phyloP scores from a whole-genome alignment of 169 alveolate species.

The Cryptosporidium canis region DNA sequence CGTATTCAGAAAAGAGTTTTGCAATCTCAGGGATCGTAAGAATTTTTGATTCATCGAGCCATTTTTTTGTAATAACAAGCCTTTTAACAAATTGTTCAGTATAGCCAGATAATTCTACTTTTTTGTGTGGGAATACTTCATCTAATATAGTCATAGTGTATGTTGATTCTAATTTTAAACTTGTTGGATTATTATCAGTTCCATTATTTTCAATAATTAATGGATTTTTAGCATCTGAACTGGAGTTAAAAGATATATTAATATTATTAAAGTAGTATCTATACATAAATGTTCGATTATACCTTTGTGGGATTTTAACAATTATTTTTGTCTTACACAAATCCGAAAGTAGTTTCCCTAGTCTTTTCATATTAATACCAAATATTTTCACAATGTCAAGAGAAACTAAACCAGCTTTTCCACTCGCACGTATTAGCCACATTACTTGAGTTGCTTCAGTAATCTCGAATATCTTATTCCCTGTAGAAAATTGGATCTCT shows the following conservation, averaged over 20 bases:
- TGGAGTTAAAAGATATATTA: background rate
- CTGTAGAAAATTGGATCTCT: background rate
- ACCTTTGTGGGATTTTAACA: constrained; percentile 44
- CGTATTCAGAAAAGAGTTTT: constrained; percentile 35
- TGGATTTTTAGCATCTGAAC: background rate
- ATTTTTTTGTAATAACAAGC: constrained; percentile 9
- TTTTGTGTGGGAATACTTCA: constrained; percentile 7
- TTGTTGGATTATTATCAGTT: background rate
- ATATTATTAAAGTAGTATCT: constrained; percentile 30
- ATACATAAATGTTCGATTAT: constrained; percentile 69
- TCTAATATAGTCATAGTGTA: background rate
- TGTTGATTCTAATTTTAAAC: background rate
- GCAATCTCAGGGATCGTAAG: constrained; percentile 65
- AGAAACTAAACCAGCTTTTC: constrained; percentile 29
- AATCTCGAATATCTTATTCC: constrained; percentile 20
- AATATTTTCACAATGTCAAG: constrained; percentile 32
- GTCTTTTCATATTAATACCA: constrained; percentile 59
- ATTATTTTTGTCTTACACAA: constrained; percentile 1
- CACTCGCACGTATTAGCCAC: constrained; percentile 57
- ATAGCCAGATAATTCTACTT: constrained; percentile 1
- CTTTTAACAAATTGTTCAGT: constrained; percentile 60
- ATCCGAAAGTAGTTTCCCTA: constrained; percentile 57
- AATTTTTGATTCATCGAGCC: constrained; percentile 46
- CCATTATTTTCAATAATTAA: background rate
- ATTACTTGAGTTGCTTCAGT: constrained; percentile 49